These are phyloP conservation scores for Capsaspora owczarzaki DNA, from an alignment of 78 protist genomes.

Conservation along the genomic window DNA sequence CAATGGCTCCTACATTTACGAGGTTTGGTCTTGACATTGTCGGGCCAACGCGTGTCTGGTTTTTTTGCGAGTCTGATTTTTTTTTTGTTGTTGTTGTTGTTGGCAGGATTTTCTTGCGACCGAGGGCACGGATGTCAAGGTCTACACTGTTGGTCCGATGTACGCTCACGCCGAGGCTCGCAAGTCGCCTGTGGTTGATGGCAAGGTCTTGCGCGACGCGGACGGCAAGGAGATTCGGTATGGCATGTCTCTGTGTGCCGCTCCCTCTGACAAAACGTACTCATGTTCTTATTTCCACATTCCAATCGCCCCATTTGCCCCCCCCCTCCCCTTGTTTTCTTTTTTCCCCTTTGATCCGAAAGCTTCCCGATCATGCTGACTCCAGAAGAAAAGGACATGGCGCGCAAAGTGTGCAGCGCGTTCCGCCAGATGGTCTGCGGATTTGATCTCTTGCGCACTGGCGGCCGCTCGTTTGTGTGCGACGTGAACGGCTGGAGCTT, in stretches of 20 bases:
- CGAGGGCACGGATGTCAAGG: slow-evolving; percentile 68
- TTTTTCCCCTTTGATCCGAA: too few relatives aligned
- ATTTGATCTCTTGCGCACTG: slow-evolving; percentile 79
- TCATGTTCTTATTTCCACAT: too few relatives aligned
- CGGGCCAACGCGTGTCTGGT: not conserved
- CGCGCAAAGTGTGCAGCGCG: slow-evolving; percentile 39
- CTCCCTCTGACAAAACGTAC: too few relatives aligned
- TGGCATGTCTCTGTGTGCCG: too few relatives aligned
- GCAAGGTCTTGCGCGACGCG: slow-evolving; percentile 72
- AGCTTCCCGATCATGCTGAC: slow-evolving; percentile 49
- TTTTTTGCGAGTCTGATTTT: not conserved
- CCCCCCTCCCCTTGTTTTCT: too few relatives aligned
- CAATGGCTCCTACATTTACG: slow-evolving; percentile 77
- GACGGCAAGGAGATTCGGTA: slow-evolving; percentile 72
- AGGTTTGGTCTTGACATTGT: too few relatives aligned
- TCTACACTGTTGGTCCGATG: slow-evolving; percentile 42
- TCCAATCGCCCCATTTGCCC: too few relatives aligned
- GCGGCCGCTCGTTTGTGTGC: slow-evolving; percentile 71
- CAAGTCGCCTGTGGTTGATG: slow-evolving; percentile 92
- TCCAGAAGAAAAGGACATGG: slow-evolving; percentile 37
- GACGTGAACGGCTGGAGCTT: slow-evolving; percentile 95
- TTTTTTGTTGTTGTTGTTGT: not conserved
- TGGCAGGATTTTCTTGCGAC: slow-evolving; percentile 54
- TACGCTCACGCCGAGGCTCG: slow-evolving; percentile 88
- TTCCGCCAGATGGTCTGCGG: slow-evolving; percentile 85